Evolutionary conservation across 306 rosid species (phyloP), one percentile per base, ranked within the genome.

Genomic region (Quercus wislizeni): DNA sequence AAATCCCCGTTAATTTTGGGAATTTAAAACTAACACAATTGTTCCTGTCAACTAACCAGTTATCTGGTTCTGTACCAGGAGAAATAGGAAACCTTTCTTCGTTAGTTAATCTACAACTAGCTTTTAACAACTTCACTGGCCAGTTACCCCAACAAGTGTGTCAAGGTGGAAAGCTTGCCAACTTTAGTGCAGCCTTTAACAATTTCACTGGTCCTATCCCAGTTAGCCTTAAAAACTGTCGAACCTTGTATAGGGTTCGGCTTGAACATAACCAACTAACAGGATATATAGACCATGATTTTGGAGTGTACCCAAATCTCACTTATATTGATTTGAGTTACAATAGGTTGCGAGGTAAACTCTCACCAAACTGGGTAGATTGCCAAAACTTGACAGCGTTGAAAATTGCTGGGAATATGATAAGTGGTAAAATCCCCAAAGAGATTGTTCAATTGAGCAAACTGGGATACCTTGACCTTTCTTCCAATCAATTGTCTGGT

Each of bases 261-360:
- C 68, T 90, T 0, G 86, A 90, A 54, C 41, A 86, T 68, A 90
- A 88, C 27, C 65, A 62, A 46, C 70, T 90, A 0, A 78, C 85
- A 4, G 89, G 93, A 33, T 71, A 69, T 51, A 71, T 82, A 19
- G 88, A 90, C 73, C 69, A 77, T 41, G 85, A 79, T 58, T 88
- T 90, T 52, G 94, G 94, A 18, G 89, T 83, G 5, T 90, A 90
- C 72, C 90, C 90, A 4, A 84, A 76, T n/a, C 90, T 90, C 23
- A 86, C 76, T 21, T 90, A 82, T 52, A 76, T 90, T 4, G 91
- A 90, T 43, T 74, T 90, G 79, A 90, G 94, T 82, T 61, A 82
- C 62, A 90, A 90, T 15, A 82, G 46, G 17, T 43, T 90, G 14
- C 17, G 69, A n/a, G 94, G 94, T 19, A 31, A 62, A 27, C 59